phyloP scores from a whole-genome alignment of 495 filamentous ascomycete species.

The Amphirosellinia nigrospora region DNA sequence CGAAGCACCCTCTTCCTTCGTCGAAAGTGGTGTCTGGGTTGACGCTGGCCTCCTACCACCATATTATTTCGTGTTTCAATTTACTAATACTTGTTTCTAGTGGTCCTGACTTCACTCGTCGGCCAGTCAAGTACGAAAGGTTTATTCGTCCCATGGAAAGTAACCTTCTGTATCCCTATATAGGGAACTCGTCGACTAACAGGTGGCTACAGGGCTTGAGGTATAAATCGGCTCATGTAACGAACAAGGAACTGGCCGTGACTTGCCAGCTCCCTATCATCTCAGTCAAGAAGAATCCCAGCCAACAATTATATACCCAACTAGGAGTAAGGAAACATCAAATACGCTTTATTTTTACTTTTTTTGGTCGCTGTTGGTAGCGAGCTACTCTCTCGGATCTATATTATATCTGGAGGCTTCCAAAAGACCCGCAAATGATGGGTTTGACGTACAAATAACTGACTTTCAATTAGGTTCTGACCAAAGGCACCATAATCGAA shows the following conservation, averaged over 20 bases:
- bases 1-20: background rate
- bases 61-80: background rate
- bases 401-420: too few relatives aligned
- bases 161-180: too few relatives aligned
- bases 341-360: too few relatives aligned
- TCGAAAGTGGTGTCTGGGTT: background rate
- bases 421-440: too few relatives aligned
- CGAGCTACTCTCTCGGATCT: too few relatives aligned
- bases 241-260: conserved; percentile 82
- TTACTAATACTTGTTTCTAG: background rate
- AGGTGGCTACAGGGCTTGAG: too few relatives aligned
- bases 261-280: conserved; percentile 85
- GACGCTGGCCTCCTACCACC: background rate
- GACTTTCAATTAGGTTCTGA: too few relatives aligned
- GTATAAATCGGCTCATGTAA: conserved; percentile 96
- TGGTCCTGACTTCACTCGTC: conserved; percentile 86
- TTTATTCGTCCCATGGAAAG: conserved; percentile 60
- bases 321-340: too few relatives aligned
- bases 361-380: too few relatives aligned
- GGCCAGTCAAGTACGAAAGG: conserved; percentile 93
- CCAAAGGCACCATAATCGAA: conserved; percentile 93
- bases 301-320: conserved; percentile 93
- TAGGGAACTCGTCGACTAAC: too few relatives aligned
- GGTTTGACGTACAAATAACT: too few relatives aligned
- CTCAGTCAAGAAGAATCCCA: conserved; percentile 97